phyloP scores from a whole-genome alignment of 192 early-diverging fungal genomes.

The Cladochytrium replicatum region DNA sequence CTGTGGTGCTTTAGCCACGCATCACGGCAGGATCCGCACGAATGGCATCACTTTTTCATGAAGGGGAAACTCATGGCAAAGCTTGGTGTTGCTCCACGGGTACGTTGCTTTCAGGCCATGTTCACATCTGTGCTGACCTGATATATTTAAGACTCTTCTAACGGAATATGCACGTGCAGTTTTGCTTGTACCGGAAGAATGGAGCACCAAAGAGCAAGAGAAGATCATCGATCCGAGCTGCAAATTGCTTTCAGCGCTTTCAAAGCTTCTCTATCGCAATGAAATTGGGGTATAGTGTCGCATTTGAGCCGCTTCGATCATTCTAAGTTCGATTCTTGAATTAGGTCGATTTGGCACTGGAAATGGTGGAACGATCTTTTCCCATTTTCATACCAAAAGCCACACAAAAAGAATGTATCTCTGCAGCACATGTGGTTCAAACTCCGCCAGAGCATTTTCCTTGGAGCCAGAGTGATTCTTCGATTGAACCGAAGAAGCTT shows the following conservation, averaged over 20 bases:
- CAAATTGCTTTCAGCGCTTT: slow-evolving; percentile 44
- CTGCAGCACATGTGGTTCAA: background rate
- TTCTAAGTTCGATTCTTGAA: too few relatives aligned
- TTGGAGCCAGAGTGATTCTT: slow-evolving; percentile 7
- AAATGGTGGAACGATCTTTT: slow-evolving; percentile 10
- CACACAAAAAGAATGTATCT: slow-evolving; percentile 7
- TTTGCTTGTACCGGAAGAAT: slow-evolving; percentile 19
- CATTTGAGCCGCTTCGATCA: background rate
- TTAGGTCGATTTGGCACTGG: too few relatives aligned
- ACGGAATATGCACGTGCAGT: slow-evolving; percentile 10
- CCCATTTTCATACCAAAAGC: background rate
- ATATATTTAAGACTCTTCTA: slow-evolving; percentile 4
- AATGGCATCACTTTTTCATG: slow-evolving; percentile 28
- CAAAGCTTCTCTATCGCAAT: slow-evolving; percentile 37
- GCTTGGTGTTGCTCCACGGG: too few relatives aligned
- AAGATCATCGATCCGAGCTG: slow-evolving; percentile 51
- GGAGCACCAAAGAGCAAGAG: slow-evolving; percentile 41
- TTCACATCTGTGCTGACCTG: too few relatives aligned
- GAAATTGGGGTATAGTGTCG: slow-evolving; percentile 36
- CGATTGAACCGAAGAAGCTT: too few relatives aligned
- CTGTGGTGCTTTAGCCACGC: slow-evolving; percentile 22
- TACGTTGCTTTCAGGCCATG: too few relatives aligned
- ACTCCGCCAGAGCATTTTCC: background rate
- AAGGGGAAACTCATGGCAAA: slow-evolving; percentile 17
- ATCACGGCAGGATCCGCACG: background rate